Percentiles rank a stretch among this genome's conserved stretches.
Conservation (phyloP, 345 rosid species). For the Salix brachista region DNA sequence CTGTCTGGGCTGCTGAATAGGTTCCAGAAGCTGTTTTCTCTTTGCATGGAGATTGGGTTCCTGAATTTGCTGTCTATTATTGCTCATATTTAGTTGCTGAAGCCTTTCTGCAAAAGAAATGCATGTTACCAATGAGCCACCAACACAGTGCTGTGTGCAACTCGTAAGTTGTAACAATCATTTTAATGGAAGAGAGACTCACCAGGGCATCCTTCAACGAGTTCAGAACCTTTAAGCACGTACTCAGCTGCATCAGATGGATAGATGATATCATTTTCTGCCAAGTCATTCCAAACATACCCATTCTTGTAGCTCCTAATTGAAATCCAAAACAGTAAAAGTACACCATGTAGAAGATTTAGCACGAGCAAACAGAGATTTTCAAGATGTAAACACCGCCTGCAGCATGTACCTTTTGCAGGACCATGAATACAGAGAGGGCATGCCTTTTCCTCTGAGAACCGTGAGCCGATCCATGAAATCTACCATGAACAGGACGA, state of each 20-base stretch:
- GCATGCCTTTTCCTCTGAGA: conserved; percentile 82
- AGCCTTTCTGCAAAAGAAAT: conserved; percentile 32
- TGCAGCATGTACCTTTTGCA: conserved; percentile 61
- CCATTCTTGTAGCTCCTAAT: conserved; percentile 85
- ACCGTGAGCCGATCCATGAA: conserved; percentile 60
- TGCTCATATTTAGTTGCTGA: conserved; percentile 30
- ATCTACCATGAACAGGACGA: conserved; percentile 32
- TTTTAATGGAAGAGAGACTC: background rate
- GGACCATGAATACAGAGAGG: conserved; percentile 83
- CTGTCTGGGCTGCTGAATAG: conserved; percentile 26
- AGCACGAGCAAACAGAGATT: background rate
- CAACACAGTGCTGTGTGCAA: background rate
- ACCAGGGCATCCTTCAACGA: conserved; percentile 51
- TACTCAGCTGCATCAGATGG: conserved; percentile 79
- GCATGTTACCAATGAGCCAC: background rate
- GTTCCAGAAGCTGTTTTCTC: conserved; percentile 21
- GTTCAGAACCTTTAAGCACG: conserved; percentile 92
- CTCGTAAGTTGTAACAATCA: too few relatives aligned
- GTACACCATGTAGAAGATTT: too few relatives aligned
- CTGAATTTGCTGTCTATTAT: conserved; percentile 21
- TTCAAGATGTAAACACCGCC: background rate
- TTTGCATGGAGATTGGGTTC: conserved; percentile 43
- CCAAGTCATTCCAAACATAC: conserved; percentile 90
- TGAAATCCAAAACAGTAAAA: background rate
- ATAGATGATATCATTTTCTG: conserved; percentile 65